Evolutionary conservation across 371 early-diverging fungal genomes (phyloP).

Genomic region (Mortierella sp.): DNA sequence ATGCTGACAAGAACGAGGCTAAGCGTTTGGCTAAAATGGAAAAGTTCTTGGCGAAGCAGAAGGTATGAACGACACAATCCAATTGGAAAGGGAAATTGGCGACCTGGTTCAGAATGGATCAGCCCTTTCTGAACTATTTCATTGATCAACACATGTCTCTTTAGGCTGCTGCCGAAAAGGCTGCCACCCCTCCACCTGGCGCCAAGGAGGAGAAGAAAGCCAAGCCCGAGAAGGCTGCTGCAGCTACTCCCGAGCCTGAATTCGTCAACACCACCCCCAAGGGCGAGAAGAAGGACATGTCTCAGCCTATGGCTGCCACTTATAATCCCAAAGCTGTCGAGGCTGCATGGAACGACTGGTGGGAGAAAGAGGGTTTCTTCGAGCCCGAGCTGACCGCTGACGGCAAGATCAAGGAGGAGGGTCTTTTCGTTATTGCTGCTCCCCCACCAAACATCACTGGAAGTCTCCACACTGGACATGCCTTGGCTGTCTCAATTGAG

Average conservation of each 20-base stretch:
- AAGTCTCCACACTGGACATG: slow-evolving; percentile 98
- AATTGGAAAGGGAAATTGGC: neutral
- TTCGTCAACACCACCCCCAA: slow-evolving; percentile 87
- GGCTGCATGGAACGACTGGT: slow-evolving; percentile 96
- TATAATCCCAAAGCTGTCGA: slow-evolving; percentile 97
- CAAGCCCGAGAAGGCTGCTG: slow-evolving; percentile 64
- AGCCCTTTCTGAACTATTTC: neutral
- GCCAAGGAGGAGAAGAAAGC: slow-evolving; percentile 72
- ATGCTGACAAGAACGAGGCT: slow-evolving; percentile 90
- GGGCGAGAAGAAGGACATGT: slow-evolving; percentile 96
- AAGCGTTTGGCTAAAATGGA: slow-evolving; percentile 93
- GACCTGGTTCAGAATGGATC: too few relatives aligned
- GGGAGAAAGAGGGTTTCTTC: slow-evolving; percentile 94
- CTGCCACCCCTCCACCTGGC: slow-evolving; percentile 50
- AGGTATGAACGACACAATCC: slow-evolving; percentile 56
- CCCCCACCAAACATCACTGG: slow-evolving; percentile 99
- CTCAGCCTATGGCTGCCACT: slow-evolving; percentile 81
- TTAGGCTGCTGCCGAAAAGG: slow-evolving; percentile 65
- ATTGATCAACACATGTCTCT: neutral
- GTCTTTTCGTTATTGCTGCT: slow-evolving; percentile 92
- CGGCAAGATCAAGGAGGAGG: slow-evolving; percentile 83
- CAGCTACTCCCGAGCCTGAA: slow-evolving; percentile 64
- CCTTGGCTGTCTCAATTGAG: slow-evolving; percentile 97
- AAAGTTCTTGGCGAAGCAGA: slow-evolving; percentile 94
- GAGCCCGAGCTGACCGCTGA: slow-evolving; percentile 85